These are phyloP conservation scores for Kodamaea leandrae DNA, from an alignment of 805 yeast genomes.

Conservation along the genomic window DNA sequence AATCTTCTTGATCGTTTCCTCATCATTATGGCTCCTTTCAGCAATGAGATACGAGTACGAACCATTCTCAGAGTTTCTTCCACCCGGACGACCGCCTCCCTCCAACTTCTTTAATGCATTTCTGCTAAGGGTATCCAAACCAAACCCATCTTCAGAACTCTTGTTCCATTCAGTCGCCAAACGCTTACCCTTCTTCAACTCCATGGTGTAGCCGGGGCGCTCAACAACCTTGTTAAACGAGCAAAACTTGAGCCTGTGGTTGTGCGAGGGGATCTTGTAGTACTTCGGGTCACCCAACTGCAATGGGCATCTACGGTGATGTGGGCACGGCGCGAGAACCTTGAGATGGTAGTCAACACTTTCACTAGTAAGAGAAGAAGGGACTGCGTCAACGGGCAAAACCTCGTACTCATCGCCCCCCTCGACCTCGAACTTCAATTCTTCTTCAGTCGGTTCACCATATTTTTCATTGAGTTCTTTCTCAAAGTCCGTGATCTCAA, in stretches of 20 bases:
- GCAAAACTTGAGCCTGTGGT: constrained; percentile 66
- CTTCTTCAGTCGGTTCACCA: constrained; percentile 44
- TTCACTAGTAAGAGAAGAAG: constrained; percentile 15
- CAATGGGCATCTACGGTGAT: constrained; percentile 82
- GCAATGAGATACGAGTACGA: constrained; percentile 72
- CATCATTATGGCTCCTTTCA: constrained; percentile 53
- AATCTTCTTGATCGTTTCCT: constrained; percentile 38
- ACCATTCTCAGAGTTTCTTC: constrained; percentile 68
- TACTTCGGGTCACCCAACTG: constrained; percentile 73
- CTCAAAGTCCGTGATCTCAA: constrained; percentile 18
- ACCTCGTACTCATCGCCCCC: constrained; percentile 30
- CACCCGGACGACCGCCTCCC: constrained; percentile 79
- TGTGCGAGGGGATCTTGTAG: constrained; percentile 56
- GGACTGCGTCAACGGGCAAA: constrained; percentile 17
- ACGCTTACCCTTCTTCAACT: constrained; percentile 77
- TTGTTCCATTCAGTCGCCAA: constrained; percentile 72
- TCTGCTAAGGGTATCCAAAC: constrained; percentile 39
- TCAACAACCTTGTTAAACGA: constrained; percentile 66
- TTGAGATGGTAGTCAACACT: constrained; percentile 52
- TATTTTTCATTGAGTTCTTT: constrained; percentile 35
- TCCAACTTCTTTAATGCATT: constrained; percentile 36
- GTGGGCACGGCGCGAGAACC: constrained; percentile 87
- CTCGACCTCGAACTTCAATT: constrained; percentile 49
- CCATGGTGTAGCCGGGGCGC: constrained; percentile 78
- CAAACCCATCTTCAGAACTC: constrained; percentile 52